Conservation (phyloP, 805 yeast species). For the Pichia ethanolica region DNA sequence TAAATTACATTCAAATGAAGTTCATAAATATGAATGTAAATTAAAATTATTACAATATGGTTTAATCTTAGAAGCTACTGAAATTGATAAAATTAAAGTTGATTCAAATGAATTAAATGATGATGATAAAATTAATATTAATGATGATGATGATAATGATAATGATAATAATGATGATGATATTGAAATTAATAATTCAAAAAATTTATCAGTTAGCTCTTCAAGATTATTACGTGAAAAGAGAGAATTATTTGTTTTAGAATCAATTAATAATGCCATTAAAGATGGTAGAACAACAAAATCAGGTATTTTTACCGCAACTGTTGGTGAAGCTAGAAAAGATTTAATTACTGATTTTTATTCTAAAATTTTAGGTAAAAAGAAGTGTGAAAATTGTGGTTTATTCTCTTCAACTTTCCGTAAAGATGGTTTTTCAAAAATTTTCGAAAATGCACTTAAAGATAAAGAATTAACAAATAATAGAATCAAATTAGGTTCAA, state of each 20-base stretch:
- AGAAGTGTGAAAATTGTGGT: conserved; percentile 92
- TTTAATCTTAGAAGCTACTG: conserved; percentile 66
- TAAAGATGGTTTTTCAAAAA: conserved; percentile 89
- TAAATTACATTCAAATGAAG: conserved; percentile 59
- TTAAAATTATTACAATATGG: conserved; percentile 83
- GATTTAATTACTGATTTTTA: conserved; percentile 62
- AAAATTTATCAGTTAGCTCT: conserved; percentile 18
- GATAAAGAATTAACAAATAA: conserved; percentile 80
- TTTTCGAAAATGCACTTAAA: conserved; percentile 78
- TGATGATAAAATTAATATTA: conserved; percentile 37
- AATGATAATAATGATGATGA: conserved; percentile 29
- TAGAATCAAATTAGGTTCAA: conserved; percentile 49
- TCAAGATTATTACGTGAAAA: conserved; percentile 41
- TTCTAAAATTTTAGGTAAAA: conserved; percentile 61
- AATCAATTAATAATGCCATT: conserved; percentile 65
- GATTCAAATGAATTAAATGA: conserved; percentile 27
- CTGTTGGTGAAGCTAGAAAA: conserved; percentile 85
- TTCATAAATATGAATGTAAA: conserved; percentile 71
- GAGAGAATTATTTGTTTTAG: conserved; percentile 64
- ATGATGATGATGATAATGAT: conserved; percentile 36
- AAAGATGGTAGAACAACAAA: conserved; percentile 65
- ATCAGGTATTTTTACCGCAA: conserved; percentile 70
- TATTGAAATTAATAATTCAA: conserved; percentile 10
- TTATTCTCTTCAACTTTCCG: conserved; percentile 92
- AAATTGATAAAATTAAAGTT: conserved; percentile 53